A percentile compares a stretch with the other conserved stretches of the same genome.
Evolutionary conservation across 768 basidiomycete genomes (phyloP).

Genomic region (Amanita pseudoporphyria): DNA sequence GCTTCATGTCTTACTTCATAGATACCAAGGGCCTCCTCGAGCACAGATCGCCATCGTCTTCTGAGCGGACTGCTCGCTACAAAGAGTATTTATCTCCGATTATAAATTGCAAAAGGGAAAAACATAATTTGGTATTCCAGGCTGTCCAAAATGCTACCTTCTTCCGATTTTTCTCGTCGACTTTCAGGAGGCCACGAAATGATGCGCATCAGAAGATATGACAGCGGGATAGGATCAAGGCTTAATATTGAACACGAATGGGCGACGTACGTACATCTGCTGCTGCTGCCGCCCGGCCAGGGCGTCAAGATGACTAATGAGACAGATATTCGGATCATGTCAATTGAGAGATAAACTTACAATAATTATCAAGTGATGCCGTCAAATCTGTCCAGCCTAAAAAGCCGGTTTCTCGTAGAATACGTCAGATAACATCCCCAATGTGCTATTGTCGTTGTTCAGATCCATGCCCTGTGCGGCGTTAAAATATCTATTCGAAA

Average conservation of each 20-base stretch:
- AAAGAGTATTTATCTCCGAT: conserved; percentile 65
- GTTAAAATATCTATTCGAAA: conserved; percentile 1
- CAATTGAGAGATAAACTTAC: conserved; percentile 30
- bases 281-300: conserved; percentile 39
- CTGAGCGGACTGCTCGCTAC: conserved; percentile 47
- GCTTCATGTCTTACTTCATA: conserved; percentile 56
- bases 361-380: conserved; percentile 67
- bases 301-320: conserved; percentile 53
- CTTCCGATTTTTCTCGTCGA: conserved; percentile 54
- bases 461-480: conserved; percentile 67
- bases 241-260: neutral
- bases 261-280: conserved; percentile 36
- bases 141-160: conserved; percentile 45
- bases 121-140: conserved; percentile 44
- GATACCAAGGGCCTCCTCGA: conserved; percentile 56
- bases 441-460: conserved; percentile 62
- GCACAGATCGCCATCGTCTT: conserved; percentile 50
- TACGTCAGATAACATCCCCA: conserved; percentile 58
- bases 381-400: conserved; percentile 64
- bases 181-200: conserved; percentile 52
- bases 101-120: conserved; percentile 70
- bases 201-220: conserved; percentile 65
- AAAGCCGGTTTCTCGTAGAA: conserved; percentile 55
- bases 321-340: neutral
- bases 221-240: conserved; percentile 49